Percentiles rank a stretch among this genome's conserved stretches.
These are phyloP conservation scores for Alternaria sp. DNA, from an alignment of 2,329 filamentous ascomycete species.

Conservation along the genomic window DNA sequence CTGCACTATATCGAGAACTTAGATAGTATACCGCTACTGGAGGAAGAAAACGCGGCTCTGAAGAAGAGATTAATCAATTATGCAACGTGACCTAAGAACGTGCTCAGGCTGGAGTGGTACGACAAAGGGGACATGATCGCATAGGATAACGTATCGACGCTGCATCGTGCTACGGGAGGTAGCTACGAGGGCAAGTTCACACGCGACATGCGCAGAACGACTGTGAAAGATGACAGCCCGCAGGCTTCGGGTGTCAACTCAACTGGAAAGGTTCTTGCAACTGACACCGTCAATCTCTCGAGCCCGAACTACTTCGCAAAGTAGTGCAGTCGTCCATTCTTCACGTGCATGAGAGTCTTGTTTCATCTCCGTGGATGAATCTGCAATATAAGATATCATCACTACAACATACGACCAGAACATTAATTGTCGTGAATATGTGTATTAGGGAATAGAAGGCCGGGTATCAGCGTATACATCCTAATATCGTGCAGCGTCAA, in stretches of 20 bases:
- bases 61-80: rapidly evolving
- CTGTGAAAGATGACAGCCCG: not conserved
- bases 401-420: rapidly evolving
- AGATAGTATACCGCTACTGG: not conserved
- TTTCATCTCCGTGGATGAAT: rapidly evolving
- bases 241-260: not conserved
- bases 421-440: rapidly evolving
- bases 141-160: not conserved
- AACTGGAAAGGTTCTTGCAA: not conserved
- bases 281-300: not conserved
- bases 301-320: not conserved
- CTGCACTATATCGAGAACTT: not conserved
- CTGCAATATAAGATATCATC: rapidly evolving
- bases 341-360: not conserved
- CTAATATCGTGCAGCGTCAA: not conserved
- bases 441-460: not conserved
- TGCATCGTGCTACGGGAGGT: not conserved
- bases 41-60: not conserved
- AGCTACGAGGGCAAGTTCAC: not conserved
- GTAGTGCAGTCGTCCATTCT: not conserved
- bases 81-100: not conserved
- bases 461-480: not conserved
- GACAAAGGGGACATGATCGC: not conserved
- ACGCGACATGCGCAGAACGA: not conserved
- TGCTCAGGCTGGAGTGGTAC: not conserved